phyloP scores from a whole-genome alignment of 192 early-diverging fungal species.

The Coemansia sp. region DNA sequence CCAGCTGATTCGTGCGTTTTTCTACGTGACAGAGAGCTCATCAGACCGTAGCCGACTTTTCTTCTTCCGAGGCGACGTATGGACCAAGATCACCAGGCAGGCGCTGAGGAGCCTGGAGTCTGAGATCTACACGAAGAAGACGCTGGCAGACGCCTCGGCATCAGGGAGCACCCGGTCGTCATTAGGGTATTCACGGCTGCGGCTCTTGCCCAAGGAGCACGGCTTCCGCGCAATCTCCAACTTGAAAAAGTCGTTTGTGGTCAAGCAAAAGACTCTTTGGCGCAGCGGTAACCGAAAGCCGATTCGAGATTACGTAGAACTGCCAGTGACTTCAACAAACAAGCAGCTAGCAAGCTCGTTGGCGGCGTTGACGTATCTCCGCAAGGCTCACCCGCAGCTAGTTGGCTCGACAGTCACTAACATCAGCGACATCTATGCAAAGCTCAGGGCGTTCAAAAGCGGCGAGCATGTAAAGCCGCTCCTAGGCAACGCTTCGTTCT shows the following conservation, averaged over 20 bases:
- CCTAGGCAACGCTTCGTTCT: constrained; percentile 33
- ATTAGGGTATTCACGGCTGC: constrained; percentile 62
- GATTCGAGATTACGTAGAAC: constrained; percentile 19
- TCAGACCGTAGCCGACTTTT: constrained; percentile 62
- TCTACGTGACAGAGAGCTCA: constrained; percentile 80
- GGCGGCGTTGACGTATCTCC: constrained; percentile 29
- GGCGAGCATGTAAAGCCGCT: background rate
- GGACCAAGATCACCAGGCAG: constrained; percentile 57
- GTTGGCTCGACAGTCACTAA: constrained; percentile 47
- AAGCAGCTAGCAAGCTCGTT: constrained; percentile 14
- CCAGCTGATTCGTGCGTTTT: constrained; percentile 62
- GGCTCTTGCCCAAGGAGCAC: constrained; percentile 76
- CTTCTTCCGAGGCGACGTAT: constrained; percentile 78
- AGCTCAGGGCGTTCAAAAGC: constrained; percentile 47
- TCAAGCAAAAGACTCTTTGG: background rate
- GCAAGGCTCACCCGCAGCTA: constrained; percentile 19
- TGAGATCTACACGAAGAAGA: constrained; percentile 26
- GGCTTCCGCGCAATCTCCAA: constrained; percentile 83
- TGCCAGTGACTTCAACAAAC: constrained; percentile 14
- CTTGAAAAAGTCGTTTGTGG: constrained; percentile 37
- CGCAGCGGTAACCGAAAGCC: constrained; percentile 4
- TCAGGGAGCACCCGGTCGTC: background rate
- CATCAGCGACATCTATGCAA: constrained; percentile 48
- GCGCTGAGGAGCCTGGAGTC: constrained; percentile 45
- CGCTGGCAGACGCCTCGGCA: background rate